Percentiles rank a stretch among this genome's conserved stretches.
Conservation (phyloP, 78 protist species). For the Polysphondylium violaceum region DNA sequence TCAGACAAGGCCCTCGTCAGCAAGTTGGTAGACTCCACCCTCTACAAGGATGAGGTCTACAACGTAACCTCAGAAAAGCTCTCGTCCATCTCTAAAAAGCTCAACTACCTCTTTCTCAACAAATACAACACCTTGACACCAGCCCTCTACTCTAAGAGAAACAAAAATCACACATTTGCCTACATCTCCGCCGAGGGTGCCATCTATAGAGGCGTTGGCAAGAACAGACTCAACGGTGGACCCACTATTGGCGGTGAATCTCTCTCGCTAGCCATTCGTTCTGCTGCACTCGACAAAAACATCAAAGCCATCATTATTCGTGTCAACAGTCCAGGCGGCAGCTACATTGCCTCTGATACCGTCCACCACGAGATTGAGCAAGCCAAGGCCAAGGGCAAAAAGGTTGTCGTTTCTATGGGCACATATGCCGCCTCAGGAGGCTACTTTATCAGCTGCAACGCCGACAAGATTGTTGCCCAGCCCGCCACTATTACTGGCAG, state of each 20-base stretch:
- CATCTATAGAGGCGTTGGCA: conserved; percentile 26
- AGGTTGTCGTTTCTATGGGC: conserved; percentile 60
- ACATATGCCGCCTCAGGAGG: conserved; percentile 72
- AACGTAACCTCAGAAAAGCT: neutral
- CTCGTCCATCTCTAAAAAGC: neutral
- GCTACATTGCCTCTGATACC: conserved; percentile 25
- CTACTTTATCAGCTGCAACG: conserved; percentile 65
- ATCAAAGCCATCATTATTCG: conserved; percentile 46
- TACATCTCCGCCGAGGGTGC: conserved; percentile 34
- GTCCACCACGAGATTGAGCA: conserved; percentile 55
- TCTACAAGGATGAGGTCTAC: conserved; percentile 35
- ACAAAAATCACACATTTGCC: conserved; percentile 18
- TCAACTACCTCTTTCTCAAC: neutral
- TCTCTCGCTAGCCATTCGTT: conserved; percentile 26
- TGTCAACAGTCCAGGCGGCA: conserved; percentile 52
- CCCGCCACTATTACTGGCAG: conserved; percentile 71
- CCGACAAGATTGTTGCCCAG: conserved; percentile 70
- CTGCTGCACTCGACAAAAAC: conserved; percentile 40
- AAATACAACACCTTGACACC: conserved; percentile 17
- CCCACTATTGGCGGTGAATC: conserved; percentile 69
- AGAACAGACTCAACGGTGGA: conserved; percentile 36
- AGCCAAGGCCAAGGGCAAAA: conserved; percentile 48
- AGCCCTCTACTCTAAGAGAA: neutral
- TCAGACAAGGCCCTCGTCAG: neutral
- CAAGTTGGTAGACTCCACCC: conserved; percentile 40